Base-by-base conservation (phyloP, 2,329 filamentous ascomycete species). In the Diaporthe sp. region DNA sequence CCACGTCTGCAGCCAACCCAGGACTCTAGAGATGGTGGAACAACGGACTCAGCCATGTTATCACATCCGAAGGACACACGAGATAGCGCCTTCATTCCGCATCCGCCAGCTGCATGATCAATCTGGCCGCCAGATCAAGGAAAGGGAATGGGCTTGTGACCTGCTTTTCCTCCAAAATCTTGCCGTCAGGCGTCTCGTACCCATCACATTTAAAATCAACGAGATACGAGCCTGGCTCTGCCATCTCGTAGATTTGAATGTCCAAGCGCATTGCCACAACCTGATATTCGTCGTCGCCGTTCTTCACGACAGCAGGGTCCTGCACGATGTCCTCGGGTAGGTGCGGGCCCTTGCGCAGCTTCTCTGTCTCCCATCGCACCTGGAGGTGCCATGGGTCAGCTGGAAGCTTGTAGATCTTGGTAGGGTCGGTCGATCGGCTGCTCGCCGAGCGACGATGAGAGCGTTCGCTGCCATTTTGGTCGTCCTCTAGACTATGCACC, bases 201-300 rank as follows among this genome's bases (percentile, higher is more conserved):
- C 97, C 97, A 19, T 97, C 96, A 83, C 96, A 98, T 83, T 98
- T 98, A 88, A 99, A 99, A 84, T 99, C 97, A 67, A 99, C 97
- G 77, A 99, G 93, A 84, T 96, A 98, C 79, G 97, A 96, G 73
- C 94, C 94, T 75, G 92, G 92, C 83, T 98, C 96, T 17, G 75
- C 75, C 87, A 98, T 95, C 82, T 95, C 94, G 84, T 98, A 98
- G 71, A 98, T 93, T 83, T 98, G 97, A 78, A 99, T 98, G 79
- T 98, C 96, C 83, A 99, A 92, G 82, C 98, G 97, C 81, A 98
- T 94, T 82, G 94, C 96, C n/a, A 97, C 92, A 73, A 94, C 94
- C 78, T 95, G 91, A 71, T 91, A 87, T 61, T 87, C 83, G 17
- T 84, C 86, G 67, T 87, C 85, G 3, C 83, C 82, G 22, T 84